phyloP scores from a whole-genome alignment of 129 eudicot genomes.

The Tagetes erecta region DNA sequence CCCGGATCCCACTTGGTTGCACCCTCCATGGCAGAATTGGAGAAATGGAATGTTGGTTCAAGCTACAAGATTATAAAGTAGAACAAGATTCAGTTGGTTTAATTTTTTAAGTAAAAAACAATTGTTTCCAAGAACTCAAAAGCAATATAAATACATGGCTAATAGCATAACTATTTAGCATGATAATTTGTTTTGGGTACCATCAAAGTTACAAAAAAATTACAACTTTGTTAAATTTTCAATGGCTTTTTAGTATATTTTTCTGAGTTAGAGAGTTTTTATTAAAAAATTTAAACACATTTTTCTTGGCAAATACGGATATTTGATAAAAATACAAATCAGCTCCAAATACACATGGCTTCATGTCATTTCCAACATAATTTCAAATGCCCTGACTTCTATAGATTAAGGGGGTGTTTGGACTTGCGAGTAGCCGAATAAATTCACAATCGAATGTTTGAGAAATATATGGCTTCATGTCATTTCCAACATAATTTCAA shows the following conservation, averaged over 20 bases:
- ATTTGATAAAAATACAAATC: no score
- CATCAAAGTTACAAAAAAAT: not conserved
- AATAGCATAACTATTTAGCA: not conserved
- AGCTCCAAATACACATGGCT: constrained; percentile 4
- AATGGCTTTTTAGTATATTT: no score
- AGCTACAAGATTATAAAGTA: constrained; percentile 42
- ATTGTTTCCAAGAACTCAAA: not conserved
- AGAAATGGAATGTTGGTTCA: constrained; percentile 57
- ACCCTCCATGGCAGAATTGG: constrained; percentile 89
- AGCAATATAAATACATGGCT: not conserved
- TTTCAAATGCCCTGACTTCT: no score
- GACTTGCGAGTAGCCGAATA: no score
- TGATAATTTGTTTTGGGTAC: no score
- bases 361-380: no score
- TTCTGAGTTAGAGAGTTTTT: not conserved
- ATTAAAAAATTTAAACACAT: not conserved
- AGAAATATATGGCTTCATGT: no score
- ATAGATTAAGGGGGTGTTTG: no score
- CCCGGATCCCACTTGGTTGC: constrained; percentile 96
- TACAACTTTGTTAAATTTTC: not conserved
- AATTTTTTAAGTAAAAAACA: constrained; percentile 4
- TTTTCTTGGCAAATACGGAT: not conserved
- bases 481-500: no score
- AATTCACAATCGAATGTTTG: no score
- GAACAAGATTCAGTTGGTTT: not conserved